Conservation (phyloP, 768 basidiomycete genomes). For the Tulasnella sp. region DNA sequence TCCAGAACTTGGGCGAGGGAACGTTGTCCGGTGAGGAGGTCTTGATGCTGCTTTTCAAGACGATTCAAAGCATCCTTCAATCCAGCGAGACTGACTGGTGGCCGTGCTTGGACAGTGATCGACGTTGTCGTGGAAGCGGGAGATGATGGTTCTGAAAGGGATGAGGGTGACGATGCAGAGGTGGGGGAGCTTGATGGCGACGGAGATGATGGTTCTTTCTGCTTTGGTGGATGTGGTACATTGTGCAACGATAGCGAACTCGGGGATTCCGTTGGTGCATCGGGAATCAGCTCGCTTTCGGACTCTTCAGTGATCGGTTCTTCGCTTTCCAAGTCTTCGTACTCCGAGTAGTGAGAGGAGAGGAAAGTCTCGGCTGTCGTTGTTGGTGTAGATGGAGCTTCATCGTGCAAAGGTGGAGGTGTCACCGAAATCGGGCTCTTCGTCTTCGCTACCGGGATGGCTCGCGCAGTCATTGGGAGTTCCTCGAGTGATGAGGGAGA, state of each 20-base stretch:
- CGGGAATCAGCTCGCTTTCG: neutral
- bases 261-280: neutral
- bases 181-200: conserved; percentile 23
- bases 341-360: conserved; percentile 66
- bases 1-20: conserved; percentile 50
- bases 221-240: neutral
- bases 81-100: conserved; percentile 23
- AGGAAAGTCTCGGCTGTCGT: conserved; percentile 31
- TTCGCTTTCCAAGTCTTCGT: conserved; percentile 30
- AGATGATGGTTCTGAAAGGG: conserved; percentile 31
- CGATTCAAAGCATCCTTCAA: conserved; percentile 44
- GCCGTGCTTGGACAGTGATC: conserved; percentile 12
- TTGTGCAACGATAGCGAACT: neutral
- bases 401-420: conserved; percentile 33
- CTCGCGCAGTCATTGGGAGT: neutral
- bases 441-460: neutral
- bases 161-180: conserved; percentile 22
- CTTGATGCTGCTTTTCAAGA: conserved; percentile 47
- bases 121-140: conserved; percentile 28
- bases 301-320: neutral
- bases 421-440: conserved; percentile 16
- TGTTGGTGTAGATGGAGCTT: conserved; percentile 31
- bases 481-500: neutral
- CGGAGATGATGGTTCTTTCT: conserved; percentile 21
- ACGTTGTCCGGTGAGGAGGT: conserved; percentile 51